phyloP scores from a whole-genome alignment of 257 asterid species.

The Coffea eugenioides region DNA sequence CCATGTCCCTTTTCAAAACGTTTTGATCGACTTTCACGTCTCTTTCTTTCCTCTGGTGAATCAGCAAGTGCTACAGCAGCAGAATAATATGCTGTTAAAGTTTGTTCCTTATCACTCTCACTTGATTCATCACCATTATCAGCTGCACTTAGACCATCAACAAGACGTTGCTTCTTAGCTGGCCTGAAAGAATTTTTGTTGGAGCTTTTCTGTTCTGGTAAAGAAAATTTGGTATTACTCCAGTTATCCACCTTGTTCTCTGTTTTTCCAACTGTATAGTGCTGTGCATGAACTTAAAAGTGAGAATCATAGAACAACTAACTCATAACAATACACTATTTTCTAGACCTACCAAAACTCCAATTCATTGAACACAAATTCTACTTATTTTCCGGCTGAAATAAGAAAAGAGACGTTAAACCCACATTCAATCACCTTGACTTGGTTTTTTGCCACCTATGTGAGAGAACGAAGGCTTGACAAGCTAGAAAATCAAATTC shows the following conservation, averaged over 20 bases:
- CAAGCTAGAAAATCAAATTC: not conserved
- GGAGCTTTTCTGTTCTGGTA: slow-evolving; percentile 49
- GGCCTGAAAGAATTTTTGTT: slow-evolving; percentile 50
- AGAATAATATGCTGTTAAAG: slow-evolving; percentile 65
- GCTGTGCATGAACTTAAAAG: slow-evolving; percentile 23
- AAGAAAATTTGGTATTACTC: slow-evolving; percentile 45
- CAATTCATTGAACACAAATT: not conserved
- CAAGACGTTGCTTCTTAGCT: slow-evolving; percentile 80
- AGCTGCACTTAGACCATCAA: slow-evolving; percentile 44
- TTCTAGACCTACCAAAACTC: not conserved
- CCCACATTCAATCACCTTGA: not conserved
- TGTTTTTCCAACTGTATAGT: slow-evolving; percentile 61
- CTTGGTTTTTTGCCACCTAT: not conserved
- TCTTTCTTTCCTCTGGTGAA: slow-evolving; percentile 83
- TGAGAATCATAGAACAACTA: slow-evolving; percentile 4
- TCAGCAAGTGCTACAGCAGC: slow-evolving; percentile 71
- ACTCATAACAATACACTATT: not conserved
- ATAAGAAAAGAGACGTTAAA: not conserved
- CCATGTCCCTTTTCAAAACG: slow-evolving; percentile 89
- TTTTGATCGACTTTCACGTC: slow-evolving; percentile 87
- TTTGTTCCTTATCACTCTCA: slow-evolving; percentile 84
- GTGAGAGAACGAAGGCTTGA: not conserved
- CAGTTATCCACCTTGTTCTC: slow-evolving; percentile 52
- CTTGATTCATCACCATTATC: slow-evolving; percentile 70
- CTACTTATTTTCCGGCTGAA: not conserved